phyloP scores from a whole-genome alignment of 2,329 filamentous ascomycete genomes.

The Ceratocystis ficicola region DNA sequence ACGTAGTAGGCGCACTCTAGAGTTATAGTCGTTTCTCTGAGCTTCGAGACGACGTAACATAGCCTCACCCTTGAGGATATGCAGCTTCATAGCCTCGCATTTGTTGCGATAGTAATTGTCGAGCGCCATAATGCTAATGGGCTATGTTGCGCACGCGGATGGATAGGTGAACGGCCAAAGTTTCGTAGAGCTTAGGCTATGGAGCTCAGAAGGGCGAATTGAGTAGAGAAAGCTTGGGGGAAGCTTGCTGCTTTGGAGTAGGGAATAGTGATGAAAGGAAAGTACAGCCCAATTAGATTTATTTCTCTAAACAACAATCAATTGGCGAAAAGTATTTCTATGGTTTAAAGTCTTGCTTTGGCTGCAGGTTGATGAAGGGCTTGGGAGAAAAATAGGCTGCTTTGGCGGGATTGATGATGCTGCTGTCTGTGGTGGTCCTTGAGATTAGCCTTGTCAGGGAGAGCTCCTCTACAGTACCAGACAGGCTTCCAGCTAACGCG shows the following conservation, averaged over 20 bases:
- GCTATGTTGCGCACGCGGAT: neutral
- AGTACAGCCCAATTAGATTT: neutral
- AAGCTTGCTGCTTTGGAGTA: neutral
- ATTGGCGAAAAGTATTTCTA: neutral
- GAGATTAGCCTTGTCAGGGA: neutral
- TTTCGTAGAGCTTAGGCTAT: neutral
- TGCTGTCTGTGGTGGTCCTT: neutral
- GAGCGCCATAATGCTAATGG: constrained; percentile 65
- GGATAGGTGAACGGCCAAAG: neutral
- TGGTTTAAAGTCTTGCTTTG: neutral
- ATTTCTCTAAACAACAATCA: neutral
- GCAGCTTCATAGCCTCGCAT: constrained; percentile 99
- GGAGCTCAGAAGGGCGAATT: neutral
- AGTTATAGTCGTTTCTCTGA: constrained; percentile 99
- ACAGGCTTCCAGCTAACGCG: constrained; percentile 11
- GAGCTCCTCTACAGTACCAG: constrained; percentile 1
- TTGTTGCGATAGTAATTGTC: constrained; percentile 99
- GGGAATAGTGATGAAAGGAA: neutral
- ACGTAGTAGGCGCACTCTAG: constrained; percentile 80
- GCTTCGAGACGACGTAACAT: constrained; percentile 89
- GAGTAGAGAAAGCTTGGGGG: neutral
- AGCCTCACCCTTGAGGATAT: constrained; percentile 97
- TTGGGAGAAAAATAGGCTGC: neutral
- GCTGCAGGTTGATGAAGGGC: neutral
- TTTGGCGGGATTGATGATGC: constrained; percentile 4